Evolutionary conservation across 164 flowering plant species (phyloP).

Genomic region (Protea cynaroides): DNA sequence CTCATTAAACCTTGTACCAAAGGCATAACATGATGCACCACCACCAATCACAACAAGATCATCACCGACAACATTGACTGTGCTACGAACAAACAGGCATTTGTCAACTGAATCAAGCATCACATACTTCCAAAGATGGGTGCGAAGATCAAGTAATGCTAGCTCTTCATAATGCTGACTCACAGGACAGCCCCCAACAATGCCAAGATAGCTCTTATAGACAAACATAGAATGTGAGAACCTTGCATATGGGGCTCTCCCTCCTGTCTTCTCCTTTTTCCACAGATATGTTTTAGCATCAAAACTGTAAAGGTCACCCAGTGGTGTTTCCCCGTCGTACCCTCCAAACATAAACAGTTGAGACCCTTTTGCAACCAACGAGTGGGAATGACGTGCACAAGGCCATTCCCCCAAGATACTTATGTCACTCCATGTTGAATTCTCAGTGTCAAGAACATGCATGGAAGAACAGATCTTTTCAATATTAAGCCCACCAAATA

Average conservation of each 20-base stretch:
- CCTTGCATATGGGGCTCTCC: conserved; percentile 64
- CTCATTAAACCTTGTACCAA: conserved; percentile 88
- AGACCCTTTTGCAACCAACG: conserved; percentile 58
- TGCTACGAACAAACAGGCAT: conserved; percentile 75
- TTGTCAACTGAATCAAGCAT: conserved; percentile 36
- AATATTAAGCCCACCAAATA: conserved; percentile 77
- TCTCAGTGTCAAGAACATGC: conserved; percentile 55
- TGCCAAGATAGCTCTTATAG: conserved; percentile 60
- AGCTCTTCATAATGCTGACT: conserved; percentile 54
- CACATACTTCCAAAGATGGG: conserved; percentile 56
- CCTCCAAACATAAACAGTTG: conserved; percentile 82
- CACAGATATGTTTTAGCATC: conserved; percentile 43
- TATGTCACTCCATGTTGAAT: conserved; percentile 56
- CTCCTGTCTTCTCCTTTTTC: conserved; percentile 54
- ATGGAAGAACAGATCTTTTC: conserved; percentile 51
- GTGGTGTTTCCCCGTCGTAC: conserved; percentile 59
- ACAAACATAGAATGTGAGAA: conserved; percentile 91
- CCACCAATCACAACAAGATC: conserved; percentile 79
- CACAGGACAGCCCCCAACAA: conserved; percentile 90
- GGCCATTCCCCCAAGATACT: conserved; percentile 53
- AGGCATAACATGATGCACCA: conserved; percentile 94
- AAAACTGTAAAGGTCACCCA: conserved; percentile 78
- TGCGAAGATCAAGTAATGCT: conserved; percentile 54
- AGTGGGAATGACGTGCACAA: conserved; percentile 86
- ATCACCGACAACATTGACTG: conserved; percentile 59